phyloP scores from a whole-genome alignment of 768 basidiomycete genomes.

The Crepidotus variabilis region DNA sequence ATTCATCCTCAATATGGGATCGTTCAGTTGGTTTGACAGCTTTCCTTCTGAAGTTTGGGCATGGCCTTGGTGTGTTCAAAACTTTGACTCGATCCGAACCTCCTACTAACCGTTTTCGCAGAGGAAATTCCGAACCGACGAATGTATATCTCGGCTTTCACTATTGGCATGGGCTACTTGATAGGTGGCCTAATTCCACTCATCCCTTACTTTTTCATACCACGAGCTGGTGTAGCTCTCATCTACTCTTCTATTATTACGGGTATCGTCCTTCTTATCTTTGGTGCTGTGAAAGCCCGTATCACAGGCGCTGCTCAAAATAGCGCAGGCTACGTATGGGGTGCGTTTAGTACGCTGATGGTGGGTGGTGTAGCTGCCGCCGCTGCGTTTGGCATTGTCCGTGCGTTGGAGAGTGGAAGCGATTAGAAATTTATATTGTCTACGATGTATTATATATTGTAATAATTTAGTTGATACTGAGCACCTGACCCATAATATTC shows the following conservation, averaged over 20 bases:
- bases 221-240: conserved; percentile 61
- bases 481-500: not conserved
- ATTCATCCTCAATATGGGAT: conserved; percentile 56
- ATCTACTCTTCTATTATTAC: conserved; percentile 79
- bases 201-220: conserved; percentile 88
- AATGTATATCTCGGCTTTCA: conserved; percentile 87
- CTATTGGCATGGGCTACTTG: conserved; percentile 93
- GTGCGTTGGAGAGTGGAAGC: conserved; percentile 35
- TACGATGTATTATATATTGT: not conserved
- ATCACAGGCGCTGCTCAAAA: conserved; percentile 78
- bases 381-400: conserved; percentile 53
- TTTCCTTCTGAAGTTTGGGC: conserved; percentile 95
- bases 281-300: conserved; percentile 87
- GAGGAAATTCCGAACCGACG: conserved; percentile 88
- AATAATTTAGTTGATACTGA: not conserved
- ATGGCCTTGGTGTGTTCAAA: conserved; percentile 64
- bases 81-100: not conserved
- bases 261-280: conserved; percentile 80
- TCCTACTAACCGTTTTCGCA: conserved; percentile 19
- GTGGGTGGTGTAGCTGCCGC: conserved; percentile 92
- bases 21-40: conserved; percentile 84
- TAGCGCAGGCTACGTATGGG: conserved; percentile 73
- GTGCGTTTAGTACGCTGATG: conserved; percentile 79
- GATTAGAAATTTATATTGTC: not conserved
- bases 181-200: conserved; percentile 92